A percentile compares a stretch with the other conserved stretches of the same genome.
Evolutionary conservation across 306 rosid species (phyloP).

Genomic region (Inga laurina): DNA sequence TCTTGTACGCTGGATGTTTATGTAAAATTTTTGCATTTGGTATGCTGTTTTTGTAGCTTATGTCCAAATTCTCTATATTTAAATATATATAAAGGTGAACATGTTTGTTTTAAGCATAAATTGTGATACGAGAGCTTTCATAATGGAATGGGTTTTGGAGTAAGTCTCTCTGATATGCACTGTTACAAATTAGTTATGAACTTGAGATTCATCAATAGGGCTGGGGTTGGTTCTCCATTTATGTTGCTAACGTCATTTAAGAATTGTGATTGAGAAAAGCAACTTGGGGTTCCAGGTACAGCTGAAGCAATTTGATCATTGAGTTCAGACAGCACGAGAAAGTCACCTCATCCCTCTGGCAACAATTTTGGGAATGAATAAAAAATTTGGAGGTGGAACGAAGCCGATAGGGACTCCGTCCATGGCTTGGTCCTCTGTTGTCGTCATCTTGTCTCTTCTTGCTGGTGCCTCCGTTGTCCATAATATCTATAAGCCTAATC

Average conservation of each 20-base stretch:
- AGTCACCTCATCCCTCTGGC: background rate
- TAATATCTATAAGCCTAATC: slow-evolving; percentile 53
- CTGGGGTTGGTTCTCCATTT: background rate
- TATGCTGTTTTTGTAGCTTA: background rate
- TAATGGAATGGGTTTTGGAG: background rate
- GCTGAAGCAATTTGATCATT: background rate
- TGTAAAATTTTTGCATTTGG: background rate
- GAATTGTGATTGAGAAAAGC: background rate
- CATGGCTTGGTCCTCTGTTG: slow-evolving; percentile 41
- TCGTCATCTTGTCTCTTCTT: slow-evolving; percentile 48
- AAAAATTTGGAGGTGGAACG: slow-evolving; percentile 53
- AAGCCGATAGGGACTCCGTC: slow-evolving; percentile 54
- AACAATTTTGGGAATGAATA: slow-evolving; percentile 35
- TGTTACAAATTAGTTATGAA: background rate
- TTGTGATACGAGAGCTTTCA: background rate
- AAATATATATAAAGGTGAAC: background rate
- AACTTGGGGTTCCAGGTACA: background rate
- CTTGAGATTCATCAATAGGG: background rate
- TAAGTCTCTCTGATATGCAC: background rate
- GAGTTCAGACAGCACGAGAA: background rate
- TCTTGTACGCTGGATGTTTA: background rate
- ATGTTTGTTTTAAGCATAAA: background rate
- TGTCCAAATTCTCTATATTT: background rate
- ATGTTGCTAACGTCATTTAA: background rate
- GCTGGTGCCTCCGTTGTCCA: slow-evolving; percentile 52